Conservation (phyloP, 1,284 basidiomycete species). For the Athelia psychrophila region DNA sequence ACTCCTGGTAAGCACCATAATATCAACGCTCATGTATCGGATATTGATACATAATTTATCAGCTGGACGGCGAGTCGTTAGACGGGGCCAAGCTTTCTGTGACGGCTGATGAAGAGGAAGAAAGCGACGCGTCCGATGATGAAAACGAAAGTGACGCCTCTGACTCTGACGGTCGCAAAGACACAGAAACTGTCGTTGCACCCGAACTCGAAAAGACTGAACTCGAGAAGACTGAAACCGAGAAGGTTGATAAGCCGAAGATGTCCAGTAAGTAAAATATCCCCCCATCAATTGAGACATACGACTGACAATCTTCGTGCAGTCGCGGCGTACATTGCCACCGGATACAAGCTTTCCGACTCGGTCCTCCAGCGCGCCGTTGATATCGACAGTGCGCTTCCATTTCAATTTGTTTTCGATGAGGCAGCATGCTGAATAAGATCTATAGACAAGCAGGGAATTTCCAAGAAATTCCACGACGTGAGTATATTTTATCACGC, state of each 20-base stretch:
- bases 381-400: slow-evolving; percentile 73
- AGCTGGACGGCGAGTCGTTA: slow-evolving; percentile 74
- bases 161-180: slow-evolving; percentile 50
- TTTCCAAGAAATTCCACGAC: slow-evolving; percentile 78
- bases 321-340: slow-evolving; percentile 88
- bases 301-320: slow-evolving; percentile 14
- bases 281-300: not conserved
- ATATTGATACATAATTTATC: slow-evolving; percentile 6
- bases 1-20: slow-evolving; percentile 57
- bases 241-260: slow-evolving; percentile 81
- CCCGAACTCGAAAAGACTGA: too few species aligned
- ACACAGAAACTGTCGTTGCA: slow-evolving; percentile 39
- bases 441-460: slow-evolving; percentile 73
- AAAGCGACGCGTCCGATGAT: too few species aligned
- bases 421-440: not conserved
- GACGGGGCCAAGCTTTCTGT: slow-evolving; percentile 61
- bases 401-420: not conserved
- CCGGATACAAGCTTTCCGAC: slow-evolving; percentile 83
- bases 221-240: too few species aligned
- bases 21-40: too few species aligned
- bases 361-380: slow-evolving; percentile 81
- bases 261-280: slow-evolving; percentile 60
- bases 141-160: too few species aligned
- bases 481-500: slow-evolving; percentile 34
- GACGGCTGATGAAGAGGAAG: slow-evolving; percentile 66